Evolutionary conservation across 805 yeast genomes (phyloP).

Genomic region (Schwanniomyces occidentalis): DNA sequence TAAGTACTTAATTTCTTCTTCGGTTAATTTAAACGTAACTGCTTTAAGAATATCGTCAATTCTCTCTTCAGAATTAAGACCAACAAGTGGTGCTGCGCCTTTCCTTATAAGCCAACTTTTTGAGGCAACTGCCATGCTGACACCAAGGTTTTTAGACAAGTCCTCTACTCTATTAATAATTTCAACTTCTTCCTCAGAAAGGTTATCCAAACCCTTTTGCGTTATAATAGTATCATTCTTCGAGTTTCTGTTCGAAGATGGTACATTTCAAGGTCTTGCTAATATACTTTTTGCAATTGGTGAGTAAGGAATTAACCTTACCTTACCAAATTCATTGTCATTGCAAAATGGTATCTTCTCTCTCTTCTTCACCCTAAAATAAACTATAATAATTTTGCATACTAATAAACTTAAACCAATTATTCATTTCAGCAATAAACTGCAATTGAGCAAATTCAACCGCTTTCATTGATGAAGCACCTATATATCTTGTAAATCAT

Average conservation of each 20-base stretch:
- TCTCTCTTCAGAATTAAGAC: constrained; percentile 15
- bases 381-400: constrained; percentile 61
- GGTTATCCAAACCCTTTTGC: constrained; percentile 11
- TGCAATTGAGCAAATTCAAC: constrained; percentile 55
- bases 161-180: constrained; percentile 48
- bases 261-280: constrained; percentile 42
- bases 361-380: constrained; percentile 60
- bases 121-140: constrained; percentile 43
- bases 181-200: constrained; percentile 15
- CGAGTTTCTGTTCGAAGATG: constrained; percentile 7
- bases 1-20: constrained; percentile 33
- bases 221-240: constrained; percentile 11
- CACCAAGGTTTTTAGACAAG: constrained; percentile 46
- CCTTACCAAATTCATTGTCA: constrained; percentile 43
- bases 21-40: constrained; percentile 18
- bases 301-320: constrained; percentile 55
- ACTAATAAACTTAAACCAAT: constrained; percentile 59
- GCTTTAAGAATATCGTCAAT: constrained; percentile 15
- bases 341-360: constrained; percentile 57
- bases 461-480: constrained; percentile 63
- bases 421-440: constrained; percentile 51
- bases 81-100: constrained; percentile 20
- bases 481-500: constrained; percentile 56
- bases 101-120: constrained; percentile 24
- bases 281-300: constrained; percentile 57